phyloP scores from a whole-genome alignment of 169 alveolate species.

The Perkinsus marinus region DNA sequence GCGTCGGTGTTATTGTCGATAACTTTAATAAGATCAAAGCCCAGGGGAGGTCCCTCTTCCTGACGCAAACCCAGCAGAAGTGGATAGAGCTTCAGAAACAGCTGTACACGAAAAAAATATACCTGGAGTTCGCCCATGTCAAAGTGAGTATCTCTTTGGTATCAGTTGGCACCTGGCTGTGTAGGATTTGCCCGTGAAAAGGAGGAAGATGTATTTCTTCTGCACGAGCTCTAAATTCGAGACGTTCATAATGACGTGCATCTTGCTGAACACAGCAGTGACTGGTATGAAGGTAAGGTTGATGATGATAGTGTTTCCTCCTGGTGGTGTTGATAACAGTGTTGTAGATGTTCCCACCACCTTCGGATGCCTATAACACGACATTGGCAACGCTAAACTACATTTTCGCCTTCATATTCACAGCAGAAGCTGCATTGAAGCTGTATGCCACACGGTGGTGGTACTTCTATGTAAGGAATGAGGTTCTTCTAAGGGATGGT shows the following conservation, averaged over 20 bases:
- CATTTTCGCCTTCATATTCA: conserved; percentile 6
- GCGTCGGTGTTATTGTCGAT: conserved; percentile 33
- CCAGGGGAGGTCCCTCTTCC: neutral
- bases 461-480: conserved; percentile 2
- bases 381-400: conserved; percentile 2
- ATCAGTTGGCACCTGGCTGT: too few relatives aligned
- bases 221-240: conserved; percentile 7
- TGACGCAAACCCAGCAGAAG: conserved; percentile 5
- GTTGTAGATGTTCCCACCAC: neutral
- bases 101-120: neutral
- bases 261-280: conserved; percentile 5
- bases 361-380: neutral
- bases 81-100: conserved; percentile 2
- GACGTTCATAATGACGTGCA: neutral
- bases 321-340: neutral
- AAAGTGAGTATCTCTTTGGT: neutral
- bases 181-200: neutral
- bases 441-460: conserved; percentile 7
- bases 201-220: neutral
- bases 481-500: neutral
- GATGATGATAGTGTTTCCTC: too few relatives aligned
- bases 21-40: conserved; percentile 20
- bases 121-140: neutral
- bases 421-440: conserved; percentile 8
- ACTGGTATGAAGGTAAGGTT: neutral